A percentile compares a stretch with the other conserved stretches of the same genome.
These are phyloP conservation scores for Mucor velutinosus DNA, from an alignment of 371 early-diverging fungal genomes.

Conservation along the genomic window DNA sequence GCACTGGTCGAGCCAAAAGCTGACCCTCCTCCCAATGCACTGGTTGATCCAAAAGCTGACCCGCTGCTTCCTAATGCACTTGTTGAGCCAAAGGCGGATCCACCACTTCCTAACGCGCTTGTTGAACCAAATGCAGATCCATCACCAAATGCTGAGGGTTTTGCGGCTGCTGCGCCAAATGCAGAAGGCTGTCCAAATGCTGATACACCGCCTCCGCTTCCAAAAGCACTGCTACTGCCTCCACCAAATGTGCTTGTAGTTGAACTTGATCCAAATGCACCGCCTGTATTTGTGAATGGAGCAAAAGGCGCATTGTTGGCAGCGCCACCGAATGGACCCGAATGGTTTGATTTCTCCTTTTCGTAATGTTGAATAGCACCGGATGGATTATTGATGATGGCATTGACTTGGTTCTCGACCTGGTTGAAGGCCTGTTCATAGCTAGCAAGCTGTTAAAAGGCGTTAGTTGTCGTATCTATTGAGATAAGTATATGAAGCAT, in stretches of 20 bases:
- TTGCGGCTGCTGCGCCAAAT: conserved; percentile 14
- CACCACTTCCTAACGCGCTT: conserved; percentile 14
- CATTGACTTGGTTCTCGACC: conserved; percentile 40
- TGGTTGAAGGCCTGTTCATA: conserved; percentile 29
- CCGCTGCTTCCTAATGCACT: conserved; percentile 6
- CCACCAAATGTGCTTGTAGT: conserved; percentile 19
- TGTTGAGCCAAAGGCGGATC: conserved; percentile 35
- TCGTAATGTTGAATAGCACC: conserved; percentile 47
- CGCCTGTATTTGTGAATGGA: conserved; percentile 30
- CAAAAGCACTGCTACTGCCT: conserved; percentile 19
- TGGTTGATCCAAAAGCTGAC: conserved; percentile 28
- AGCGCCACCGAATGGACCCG: conserved; percentile 35
- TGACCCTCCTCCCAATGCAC: conserved; percentile 12
- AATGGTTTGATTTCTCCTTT: conserved; percentile 30
- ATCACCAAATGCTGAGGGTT: conserved; percentile 26
- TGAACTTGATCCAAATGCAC: conserved; percentile 17
- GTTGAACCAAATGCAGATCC: conserved; percentile 32
- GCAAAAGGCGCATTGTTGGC: conserved; percentile 25
- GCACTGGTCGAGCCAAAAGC: conserved; percentile 29
- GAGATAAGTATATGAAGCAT: conserved; percentile 6
- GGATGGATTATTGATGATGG: conserved; percentile 29
- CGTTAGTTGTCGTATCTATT: no score
- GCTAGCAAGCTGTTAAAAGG: conserved; percentile 16
- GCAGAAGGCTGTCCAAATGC: conserved; percentile 26
- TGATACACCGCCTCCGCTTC: conserved; percentile 9